Base-by-base conservation (phyloP, 805 yeast genomes). In the Kodamaea sagamina region DNA sequence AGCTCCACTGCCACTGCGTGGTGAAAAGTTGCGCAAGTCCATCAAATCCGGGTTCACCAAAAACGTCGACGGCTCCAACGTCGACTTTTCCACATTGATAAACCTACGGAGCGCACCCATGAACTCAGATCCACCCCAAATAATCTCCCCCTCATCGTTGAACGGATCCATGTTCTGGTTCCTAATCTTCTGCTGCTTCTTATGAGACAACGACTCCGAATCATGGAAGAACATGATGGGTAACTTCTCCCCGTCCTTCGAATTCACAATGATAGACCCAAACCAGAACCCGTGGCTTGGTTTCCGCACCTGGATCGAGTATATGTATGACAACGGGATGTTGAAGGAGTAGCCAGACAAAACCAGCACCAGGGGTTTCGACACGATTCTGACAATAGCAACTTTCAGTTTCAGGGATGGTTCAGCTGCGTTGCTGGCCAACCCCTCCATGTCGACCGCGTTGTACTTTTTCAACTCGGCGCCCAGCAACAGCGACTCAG, bases 221-320 rank as follows among this genome's bases (percentile, higher is more conserved):
- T 93, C 99, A 63, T 93, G 99, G 69, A 93, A 90, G 62, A 90
- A 93, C 31, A 93, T 56, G 4, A 89, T 84, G 0, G 98, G 98
- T 12, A 89, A 64, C 34, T 81, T 79, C 43, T 79, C 84, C 6
- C 79, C 79, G 67, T 79, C 67, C 50, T 78, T 77, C 1, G 92
- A 78, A 61, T 88, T 84, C 21, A 93, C 62, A 1, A 89, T 69
- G 11, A 92, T 67, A 0, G 96, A 86, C 0, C 99, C 99, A 65
- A 78, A 80, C 97, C 97, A 92, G 81, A 89, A 82, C 1, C 90
- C 95, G 11, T 80, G 68, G 2, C 89, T 81, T 4, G 97, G 97
- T 2, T 83, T 83, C 42, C 97, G 74, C 9, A 84, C 77, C 61
- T 90, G 96, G 31, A 93, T 72, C 18, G 96, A 86, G 61, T 81